Base-by-base conservation (phyloP, 768 basidiomycete genomes). In the Boletales sp. region DNA sequence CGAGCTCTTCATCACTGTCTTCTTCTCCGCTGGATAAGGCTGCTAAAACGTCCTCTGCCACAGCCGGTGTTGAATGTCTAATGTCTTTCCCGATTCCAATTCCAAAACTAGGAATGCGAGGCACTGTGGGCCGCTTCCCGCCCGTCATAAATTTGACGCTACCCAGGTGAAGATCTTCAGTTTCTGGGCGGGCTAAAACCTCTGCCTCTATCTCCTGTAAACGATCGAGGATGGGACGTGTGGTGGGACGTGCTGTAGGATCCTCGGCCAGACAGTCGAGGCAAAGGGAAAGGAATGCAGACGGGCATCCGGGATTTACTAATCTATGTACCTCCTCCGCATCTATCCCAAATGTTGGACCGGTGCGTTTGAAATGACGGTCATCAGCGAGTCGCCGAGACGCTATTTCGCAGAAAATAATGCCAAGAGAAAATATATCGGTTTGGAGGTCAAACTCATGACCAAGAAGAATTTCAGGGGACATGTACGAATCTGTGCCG, bases 401-500 rank as follows among this genome's bases (percentile, higher is more conserved):
- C 1, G 86, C 76, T 61, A 99, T 92, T 71, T 99, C 95, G 60
- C 90, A 90, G 63, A 97, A 87, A 52, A 93, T 92, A 60, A 95
- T 81, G 0, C 92, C 94, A 10, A 97, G 80, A 6, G 93, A 94
- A 68, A 93, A 98, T 1, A 97, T 84, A 63, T 99, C 95, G 7
- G 95, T 97, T 4, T 90, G 85, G 6, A 97, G 80, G 65, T 91
- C 90, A 57, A 99, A 99, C 61, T 94, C 89, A 45, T 87, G 81
- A 19, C 94, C 94, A 10, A 91, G 75, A 1, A 95, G 74, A 57
- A 98, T 97, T 66, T 97, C 95, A 0, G 95, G 95, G 3, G 90
- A 92, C 95, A 97, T 97, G 72, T 97, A 95, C 6, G 91, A 88
- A 60, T 91, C 87, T 3, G 88, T 90, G n/a, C 88, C 89, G 53